These are phyloP conservation scores for Cronartium ribicola DNA, from an alignment of 1,284 basidiomycete genomes.

Conservation along the genomic window DNA sequence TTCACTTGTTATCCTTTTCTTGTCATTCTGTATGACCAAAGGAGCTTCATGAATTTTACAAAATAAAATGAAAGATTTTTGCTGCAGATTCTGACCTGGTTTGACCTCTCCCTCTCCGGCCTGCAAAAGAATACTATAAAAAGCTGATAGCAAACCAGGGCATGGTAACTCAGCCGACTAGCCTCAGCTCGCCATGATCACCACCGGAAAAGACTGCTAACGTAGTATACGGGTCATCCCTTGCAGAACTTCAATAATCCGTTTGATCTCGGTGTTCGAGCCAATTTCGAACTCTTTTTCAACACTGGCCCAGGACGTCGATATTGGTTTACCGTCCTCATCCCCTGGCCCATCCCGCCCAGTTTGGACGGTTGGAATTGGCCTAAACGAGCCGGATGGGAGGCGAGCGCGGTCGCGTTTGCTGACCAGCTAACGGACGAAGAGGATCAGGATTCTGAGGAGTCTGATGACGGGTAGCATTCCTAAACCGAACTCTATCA, in stretches of 20 bases:
- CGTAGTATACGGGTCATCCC: neutral
- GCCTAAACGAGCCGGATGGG: conserved; percentile 63
- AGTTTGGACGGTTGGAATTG: conserved; percentile 80
- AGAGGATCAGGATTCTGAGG: conserved; percentile 29
- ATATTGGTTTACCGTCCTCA: conserved; percentile 69
- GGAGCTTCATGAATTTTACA: conserved; percentile 1
- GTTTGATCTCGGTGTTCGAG: conserved; percentile 72
- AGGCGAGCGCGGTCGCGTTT: conserved; percentile 55
- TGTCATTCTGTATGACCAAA: neutral
- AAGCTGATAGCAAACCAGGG: neutral
- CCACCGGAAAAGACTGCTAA: too few relatives aligned
- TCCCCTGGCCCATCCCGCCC: conserved; percentile 75
- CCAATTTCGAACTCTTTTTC: conserved; percentile 81
- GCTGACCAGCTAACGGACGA: conserved; percentile 57
- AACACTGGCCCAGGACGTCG: conserved; percentile 75
- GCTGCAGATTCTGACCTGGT: neutral
- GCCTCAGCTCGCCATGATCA: too few relatives aligned
- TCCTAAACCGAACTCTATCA: too few relatives aligned
- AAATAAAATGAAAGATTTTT: neutral
- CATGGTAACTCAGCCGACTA: too few relatives aligned
- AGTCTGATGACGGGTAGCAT: too few relatives aligned
- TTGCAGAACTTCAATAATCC: conserved; percentile 70
- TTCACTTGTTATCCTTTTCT: neutral
- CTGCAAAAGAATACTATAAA: neutral
- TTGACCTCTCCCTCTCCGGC: neutral